Base-by-base conservation (phyloP, 768 basidiomycete genomes). In the Mycena capillaripes region DNA sequence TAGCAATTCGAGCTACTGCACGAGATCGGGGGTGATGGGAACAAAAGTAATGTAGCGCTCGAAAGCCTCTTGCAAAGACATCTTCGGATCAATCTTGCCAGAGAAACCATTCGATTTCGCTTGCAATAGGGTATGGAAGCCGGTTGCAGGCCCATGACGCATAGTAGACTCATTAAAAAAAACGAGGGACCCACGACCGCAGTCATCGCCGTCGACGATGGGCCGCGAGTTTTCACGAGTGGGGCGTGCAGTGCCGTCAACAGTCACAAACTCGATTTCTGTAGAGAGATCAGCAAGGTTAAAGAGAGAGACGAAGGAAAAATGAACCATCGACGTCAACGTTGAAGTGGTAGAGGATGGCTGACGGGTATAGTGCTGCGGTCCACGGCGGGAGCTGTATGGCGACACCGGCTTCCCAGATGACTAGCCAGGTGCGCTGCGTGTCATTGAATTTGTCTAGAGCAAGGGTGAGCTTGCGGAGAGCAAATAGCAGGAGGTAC, bases 311-410 rank as follows among this genome's bases (percentile, higher is more conserved):
- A n/a, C n/a, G n/a, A n/a, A n/a, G n/a, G n/a, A n/a, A n/a, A n/a
- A 1, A 65, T 78, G 70, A 32, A 79, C 81, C 62, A 53, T 64
- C 8, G 0, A 82, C 57, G 59, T 82, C 80, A 10, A 82, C 50
- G 50, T 83, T 83, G 60, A 83, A 83, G 57, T 83, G 82, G 42
- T 71, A 78, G 2, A 83, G 73, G 1, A 84, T 72, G 0, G 81
- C 78, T 8, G 82, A 84, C 0, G 82, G 81, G 55, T 83, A 84
- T 23, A 77, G 27, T 0, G 78, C 25, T 1, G 79, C 50, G 0
- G 78, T 75, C 73, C 82, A 80, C 4, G 82, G 76, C 0, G 80
- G 82, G 0, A 84, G 69, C 72, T 84, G 62, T 27, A 83, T 71
- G 1, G 76, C 71, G 0, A 83, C 64, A 0, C 76, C 80, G 17